Evolutionary conservation across 805 yeast species (phyloP).

Genomic region (Metschnikowia kofuensis): DNA sequence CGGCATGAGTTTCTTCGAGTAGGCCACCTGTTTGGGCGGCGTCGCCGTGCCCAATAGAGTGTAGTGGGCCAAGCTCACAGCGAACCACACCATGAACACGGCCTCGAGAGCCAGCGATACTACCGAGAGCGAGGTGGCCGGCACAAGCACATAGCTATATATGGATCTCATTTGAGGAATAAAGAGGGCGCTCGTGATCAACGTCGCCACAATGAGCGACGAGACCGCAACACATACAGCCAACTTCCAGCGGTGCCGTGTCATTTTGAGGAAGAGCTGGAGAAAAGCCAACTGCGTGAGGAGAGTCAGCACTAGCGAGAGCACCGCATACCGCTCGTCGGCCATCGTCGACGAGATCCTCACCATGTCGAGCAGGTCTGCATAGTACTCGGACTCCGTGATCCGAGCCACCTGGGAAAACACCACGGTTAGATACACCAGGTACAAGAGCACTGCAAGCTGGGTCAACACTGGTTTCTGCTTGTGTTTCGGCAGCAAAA

Average conservation of each 20-base stretch:
- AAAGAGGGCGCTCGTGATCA: conserved; percentile 10
- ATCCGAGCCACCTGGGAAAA: conserved; percentile 45
- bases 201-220: conserved; percentile 15
- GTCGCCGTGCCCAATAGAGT: conserved; percentile 32
- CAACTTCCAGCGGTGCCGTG: conserved; percentile 25
- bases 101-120: conserved; percentile 21
- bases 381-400: conserved; percentile 48
- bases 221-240: conserved; percentile 24
- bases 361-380: conserved; percentile 52
- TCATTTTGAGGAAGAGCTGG: conserved; percentile 40
- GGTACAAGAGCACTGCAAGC: conserved; percentile 54
- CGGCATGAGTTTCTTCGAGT: conserved; percentile 44
- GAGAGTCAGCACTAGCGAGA: conserved; percentile 40
- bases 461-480: conserved; percentile 58
- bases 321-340: conserved; percentile 35
- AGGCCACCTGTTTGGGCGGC: conserved; percentile 39
- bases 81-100: conserved; percentile 28
- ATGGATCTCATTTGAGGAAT: conserved; percentile 16
- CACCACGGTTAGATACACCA: conserved; percentile 52
- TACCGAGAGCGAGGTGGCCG: conserved; percentile 5
- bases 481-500: conserved; percentile 48
- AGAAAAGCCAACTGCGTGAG: conserved; percentile 54
- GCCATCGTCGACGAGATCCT: conserved; percentile 39
- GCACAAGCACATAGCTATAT: conserved; percentile 2
- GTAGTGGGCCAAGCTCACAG: conserved; percentile 35